Percentiles rank a stretch among this genome's conserved stretches.
These are phyloP conservation scores for Agroathelia rolfsii DNA, from an alignment of 1,284 basidiomycete species.

Conservation along the genomic window DNA sequence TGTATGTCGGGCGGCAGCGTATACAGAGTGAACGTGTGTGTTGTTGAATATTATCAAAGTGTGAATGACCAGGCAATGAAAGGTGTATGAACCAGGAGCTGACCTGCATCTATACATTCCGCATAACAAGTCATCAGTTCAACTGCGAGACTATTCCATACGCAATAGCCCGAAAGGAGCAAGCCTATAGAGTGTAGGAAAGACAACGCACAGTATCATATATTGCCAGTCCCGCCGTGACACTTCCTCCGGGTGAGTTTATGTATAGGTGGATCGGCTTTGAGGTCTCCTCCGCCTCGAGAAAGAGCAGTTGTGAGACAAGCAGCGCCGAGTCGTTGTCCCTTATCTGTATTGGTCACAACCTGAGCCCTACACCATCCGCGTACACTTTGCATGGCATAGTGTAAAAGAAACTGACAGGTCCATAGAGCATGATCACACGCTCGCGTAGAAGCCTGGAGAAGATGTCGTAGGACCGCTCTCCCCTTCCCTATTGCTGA, in stretches of 20 bases:
- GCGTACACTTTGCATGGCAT: constrained; percentile 7
- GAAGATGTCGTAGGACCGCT: constrained; percentile 92
- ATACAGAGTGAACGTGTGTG: neutral
- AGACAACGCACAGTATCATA: constrained; percentile 73
- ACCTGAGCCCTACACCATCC: too few species aligned
- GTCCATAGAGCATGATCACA: constrained; percentile 87
- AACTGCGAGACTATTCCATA: constrained; percentile 12
- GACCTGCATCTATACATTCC: constrained; percentile 63
- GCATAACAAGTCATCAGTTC: constrained; percentile 12
- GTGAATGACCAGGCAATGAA: constrained; percentile 10
- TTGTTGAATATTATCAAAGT: constrained; percentile 9
- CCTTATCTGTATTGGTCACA: constrained; percentile 52
- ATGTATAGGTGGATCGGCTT: constrained; percentile 92
- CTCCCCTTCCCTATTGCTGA: constrained; percentile 67
- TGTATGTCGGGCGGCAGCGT: neutral
- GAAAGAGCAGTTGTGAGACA: constrained; percentile 85
- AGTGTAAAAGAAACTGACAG: constrained; percentile 42
- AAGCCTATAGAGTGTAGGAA: neutral
- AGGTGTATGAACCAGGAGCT: constrained; percentile 11
- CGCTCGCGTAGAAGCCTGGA: constrained; percentile 83
- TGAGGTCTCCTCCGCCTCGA: constrained; percentile 87
- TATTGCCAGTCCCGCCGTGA: constrained; percentile 88
- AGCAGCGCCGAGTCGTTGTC: constrained; percentile 77
- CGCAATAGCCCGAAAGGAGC: neutral
- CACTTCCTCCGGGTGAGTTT: constrained; percentile 89